A percentile compares a stretch with the other conserved stretches of the same genome.
Evolutionary conservation across 129 eudicot genomes (phyloP).

Genomic region (Flaveria trinervia): DNA sequence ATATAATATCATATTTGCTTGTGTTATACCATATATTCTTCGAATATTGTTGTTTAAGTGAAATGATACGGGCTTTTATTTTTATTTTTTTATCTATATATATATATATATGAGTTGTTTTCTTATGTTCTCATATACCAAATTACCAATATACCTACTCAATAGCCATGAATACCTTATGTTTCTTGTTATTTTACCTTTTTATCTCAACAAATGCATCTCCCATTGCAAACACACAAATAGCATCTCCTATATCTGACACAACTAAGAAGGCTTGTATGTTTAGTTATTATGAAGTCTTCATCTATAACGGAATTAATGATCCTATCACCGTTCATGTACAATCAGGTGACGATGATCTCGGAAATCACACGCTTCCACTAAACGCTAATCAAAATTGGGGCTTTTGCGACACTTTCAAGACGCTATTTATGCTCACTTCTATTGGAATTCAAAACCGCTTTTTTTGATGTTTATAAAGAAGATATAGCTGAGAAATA

Average conservation of each 20-base stretch:
- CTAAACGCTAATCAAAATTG: not conserved
- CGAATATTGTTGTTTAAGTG: too few relatives aligned
- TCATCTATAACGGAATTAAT: slow-evolving; percentile 1
- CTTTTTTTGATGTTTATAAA: not conserved
- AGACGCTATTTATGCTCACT: not conserved
- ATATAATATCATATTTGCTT: not conserved
- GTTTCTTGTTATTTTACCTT: slow-evolving; percentile 2
- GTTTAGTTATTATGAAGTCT: not conserved
- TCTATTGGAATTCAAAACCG: slow-evolving; percentile 10
- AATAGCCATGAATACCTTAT: not conserved
- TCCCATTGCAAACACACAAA: not conserved
- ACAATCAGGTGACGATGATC: slow-evolving; percentile 8
- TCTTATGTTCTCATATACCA: too few relatives aligned
- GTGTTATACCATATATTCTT: not conserved
- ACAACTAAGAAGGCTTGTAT: not conserved
- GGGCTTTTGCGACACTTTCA: not conserved
- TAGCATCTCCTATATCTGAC: not conserved
- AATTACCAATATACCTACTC: too few relatives aligned
- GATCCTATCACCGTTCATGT: slow-evolving; percentile 5
- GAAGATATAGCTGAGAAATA: not conserved
- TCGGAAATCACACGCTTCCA: slow-evolving; percentile 12
- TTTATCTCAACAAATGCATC: not conserved
- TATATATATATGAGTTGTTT: too few relatives aligned
- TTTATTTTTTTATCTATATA: too few relatives aligned
- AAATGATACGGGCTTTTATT: too few relatives aligned